Evolutionary conservation across 1,284 basidiomycete species (phyloP), one percentile per base, ranked within the genome.

Genomic region (Naganishia sp.): DNA sequence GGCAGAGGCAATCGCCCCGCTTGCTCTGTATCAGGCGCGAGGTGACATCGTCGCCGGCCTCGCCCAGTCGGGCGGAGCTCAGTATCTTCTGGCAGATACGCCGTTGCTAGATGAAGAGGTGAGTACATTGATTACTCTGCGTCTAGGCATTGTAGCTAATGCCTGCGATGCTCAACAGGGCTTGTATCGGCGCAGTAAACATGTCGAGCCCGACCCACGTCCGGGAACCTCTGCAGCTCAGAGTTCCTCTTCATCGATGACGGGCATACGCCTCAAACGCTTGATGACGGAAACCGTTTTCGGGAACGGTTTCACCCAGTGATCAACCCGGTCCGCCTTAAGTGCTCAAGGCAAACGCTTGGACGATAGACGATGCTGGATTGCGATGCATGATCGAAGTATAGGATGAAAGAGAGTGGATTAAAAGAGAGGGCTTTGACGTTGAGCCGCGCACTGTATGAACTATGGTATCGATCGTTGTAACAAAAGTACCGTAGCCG

Each of bases 81-180:
- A 52, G 15, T 61, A 39, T 18, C 36, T 69, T 21, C 64, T 69
- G 15, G 16, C 53, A 33, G 68, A 69, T 55, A 64, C 59, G 9
- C 68, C 68, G 18, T 46, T 55, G 28, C 43, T 69, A 42, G 61
- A 66, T 31, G 68, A 69, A 43, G 68, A 69, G 39, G 68, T 68
- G 42, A 61, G 67, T 49, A 23, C 3, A 25, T n/a, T 4, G 10
- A 6, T 57, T 46, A 23, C 13, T 15, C 13, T 31, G 25, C 49
- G 2, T 16, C 21, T 4, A n/a, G 33, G 6, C 21, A 3, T 25
- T 39, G n/a, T 33, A 2, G 39, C 18, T 53, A 13, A 45, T 42
- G 50, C 28, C 31, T 9, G 18, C 7, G 15, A 39, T 7, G 44
- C 31, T n/a, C 25, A 16, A 11, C 55, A 68, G 67, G 63, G 55